phyloP scores from a whole-genome alignment of 164 flowering plant species.

The Piper betle region DNA sequence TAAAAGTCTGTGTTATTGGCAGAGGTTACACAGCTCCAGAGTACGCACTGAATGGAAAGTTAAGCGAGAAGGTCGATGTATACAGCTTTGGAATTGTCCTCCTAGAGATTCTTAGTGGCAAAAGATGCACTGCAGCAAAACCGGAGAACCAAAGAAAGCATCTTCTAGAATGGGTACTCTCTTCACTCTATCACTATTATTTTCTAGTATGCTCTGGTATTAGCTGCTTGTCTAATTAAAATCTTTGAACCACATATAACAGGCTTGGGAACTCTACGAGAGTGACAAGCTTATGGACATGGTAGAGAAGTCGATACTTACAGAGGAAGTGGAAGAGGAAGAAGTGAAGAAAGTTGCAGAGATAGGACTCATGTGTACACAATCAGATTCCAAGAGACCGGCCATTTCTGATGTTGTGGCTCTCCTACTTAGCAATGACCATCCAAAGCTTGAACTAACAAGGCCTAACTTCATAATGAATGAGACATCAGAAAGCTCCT shows the following conservation, averaged over 20 bases:
- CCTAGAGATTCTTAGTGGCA: conserved; percentile 44
- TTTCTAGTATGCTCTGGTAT: neutral
- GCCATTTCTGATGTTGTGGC: conserved; percentile 38
- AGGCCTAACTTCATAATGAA: conserved; percentile 19
- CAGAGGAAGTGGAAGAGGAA: conserved; percentile 13
- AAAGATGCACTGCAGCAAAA: conserved; percentile 20
- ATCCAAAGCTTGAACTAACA: conserved; percentile 1
- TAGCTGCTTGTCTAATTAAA: neutral
- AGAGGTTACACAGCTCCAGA: conserved; percentile 47
- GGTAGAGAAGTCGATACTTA: conserved; percentile 10
- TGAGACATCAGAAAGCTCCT: neutral
- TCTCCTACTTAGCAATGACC: conserved; percentile 14
- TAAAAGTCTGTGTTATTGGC: no score
- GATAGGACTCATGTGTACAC: conserved; percentile 35
- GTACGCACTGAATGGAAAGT: conserved; percentile 47
- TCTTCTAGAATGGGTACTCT: conserved; percentile 41
- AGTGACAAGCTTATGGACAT: neutral
- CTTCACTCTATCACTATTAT: neutral
- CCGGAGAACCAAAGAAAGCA: conserved; percentile 18
- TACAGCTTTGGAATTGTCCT: conserved; percentile 48
- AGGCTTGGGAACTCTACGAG: neutral
- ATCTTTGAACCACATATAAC: neutral
- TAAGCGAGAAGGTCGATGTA: conserved; percentile 44
- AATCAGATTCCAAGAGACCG: conserved; percentile 28
- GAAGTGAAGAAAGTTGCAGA: conserved; percentile 25